phyloP scores from a whole-genome alignment of 495 filamentous ascomycete species.

The Penicillium steckii region DNA sequence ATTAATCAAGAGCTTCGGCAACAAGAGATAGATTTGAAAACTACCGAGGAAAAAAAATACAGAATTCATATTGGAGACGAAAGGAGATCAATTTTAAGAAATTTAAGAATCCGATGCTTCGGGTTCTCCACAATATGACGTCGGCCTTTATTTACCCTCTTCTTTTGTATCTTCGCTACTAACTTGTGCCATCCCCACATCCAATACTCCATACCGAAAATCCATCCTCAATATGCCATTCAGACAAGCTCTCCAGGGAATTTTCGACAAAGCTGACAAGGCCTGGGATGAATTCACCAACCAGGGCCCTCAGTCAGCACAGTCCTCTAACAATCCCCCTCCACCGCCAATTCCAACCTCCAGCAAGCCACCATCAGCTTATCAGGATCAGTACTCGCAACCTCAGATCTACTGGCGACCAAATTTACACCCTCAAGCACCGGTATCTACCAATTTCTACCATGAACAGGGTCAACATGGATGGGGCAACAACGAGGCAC shows the following conservation, averaged over 20 bases:
- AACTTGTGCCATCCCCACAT: neutral
- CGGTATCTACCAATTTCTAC: slow-evolving; percentile 22
- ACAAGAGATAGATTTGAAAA: too few relatives aligned
- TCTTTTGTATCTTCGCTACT: slow-evolving; percentile 5
- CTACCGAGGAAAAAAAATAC: too few relatives aligned
- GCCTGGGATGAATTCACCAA: slow-evolving; percentile 22
- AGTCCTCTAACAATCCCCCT: slow-evolving; percentile 20
- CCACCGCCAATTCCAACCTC: slow-evolving; percentile 30
- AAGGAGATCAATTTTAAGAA: too few relatives aligned
- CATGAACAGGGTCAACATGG: slow-evolving; percentile 29
- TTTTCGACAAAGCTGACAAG: slow-evolving; percentile 28
- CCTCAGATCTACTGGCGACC: slow-evolving; percentile 30
- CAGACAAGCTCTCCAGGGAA: slow-evolving; percentile 27
- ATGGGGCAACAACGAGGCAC: slow-evolving; percentile 29
- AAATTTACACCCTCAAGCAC: slow-evolving; percentile 24
- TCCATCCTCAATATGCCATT: slow-evolving; percentile 27
- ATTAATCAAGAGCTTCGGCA: too few relatives aligned
- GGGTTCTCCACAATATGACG: slow-evolving; percentile 21
- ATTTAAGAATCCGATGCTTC: too few relatives aligned
- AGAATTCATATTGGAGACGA: too few relatives aligned
- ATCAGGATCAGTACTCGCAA: slow-evolving; percentile 23
- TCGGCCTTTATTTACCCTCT: slow-evolving; percentile 19
- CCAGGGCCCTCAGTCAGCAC: slow-evolving; percentile 7
- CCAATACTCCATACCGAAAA: slow-evolving; percentile 16
- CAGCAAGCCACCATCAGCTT: slow-evolving; percentile 21